Evolutionary conservation across 768 basidiomycete genomes (phyloP).

Genomic region (Phanerochaete carnosa): DNA sequence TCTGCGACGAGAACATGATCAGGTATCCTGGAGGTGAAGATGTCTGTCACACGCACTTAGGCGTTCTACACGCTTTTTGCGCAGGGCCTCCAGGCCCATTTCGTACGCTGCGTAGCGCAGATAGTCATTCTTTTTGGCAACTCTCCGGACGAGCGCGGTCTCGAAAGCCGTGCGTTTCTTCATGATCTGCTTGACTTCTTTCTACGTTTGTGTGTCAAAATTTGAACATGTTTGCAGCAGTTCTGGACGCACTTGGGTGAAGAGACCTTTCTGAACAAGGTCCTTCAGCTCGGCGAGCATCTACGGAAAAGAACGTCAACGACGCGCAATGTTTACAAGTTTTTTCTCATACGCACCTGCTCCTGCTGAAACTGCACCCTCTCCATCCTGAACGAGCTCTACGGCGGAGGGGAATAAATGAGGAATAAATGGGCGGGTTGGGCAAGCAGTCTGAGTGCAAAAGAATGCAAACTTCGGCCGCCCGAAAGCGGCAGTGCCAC

Average conservation of each 20-base stretch:
- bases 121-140: conserved; percentile 85
- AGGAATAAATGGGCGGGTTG: background rate
- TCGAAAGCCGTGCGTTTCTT: conserved; percentile 83
- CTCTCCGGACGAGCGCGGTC: conserved; percentile 75
- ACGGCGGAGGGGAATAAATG: background rate
- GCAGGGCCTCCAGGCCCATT: conserved; percentile 80
- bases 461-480: background rate
- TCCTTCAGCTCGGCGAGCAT: conserved; percentile 97
- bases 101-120: conserved; percentile 91
- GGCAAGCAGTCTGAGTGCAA: background rate
- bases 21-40: background rate
- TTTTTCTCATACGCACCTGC: conserved; percentile 49
- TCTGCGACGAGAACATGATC: conserved; percentile 20
- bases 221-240: background rate
- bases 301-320: conserved; percentile 30
- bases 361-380: conserved; percentile 92
- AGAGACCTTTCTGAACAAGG: conserved; percentile 79
- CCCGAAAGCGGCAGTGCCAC: background rate
- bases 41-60: conserved; percentile 47
- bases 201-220: conserved; percentile 34
- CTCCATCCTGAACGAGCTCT: conserved; percentile 59
- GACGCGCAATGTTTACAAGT: background rate
- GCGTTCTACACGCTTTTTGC: conserved; percentile 70
- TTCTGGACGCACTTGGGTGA: conserved; percentile 59
- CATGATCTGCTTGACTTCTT: conserved; percentile 82